These are phyloP conservation scores for Inga laurina DNA, from an alignment of 306 rosid species.

Conservation along the genomic window DNA sequence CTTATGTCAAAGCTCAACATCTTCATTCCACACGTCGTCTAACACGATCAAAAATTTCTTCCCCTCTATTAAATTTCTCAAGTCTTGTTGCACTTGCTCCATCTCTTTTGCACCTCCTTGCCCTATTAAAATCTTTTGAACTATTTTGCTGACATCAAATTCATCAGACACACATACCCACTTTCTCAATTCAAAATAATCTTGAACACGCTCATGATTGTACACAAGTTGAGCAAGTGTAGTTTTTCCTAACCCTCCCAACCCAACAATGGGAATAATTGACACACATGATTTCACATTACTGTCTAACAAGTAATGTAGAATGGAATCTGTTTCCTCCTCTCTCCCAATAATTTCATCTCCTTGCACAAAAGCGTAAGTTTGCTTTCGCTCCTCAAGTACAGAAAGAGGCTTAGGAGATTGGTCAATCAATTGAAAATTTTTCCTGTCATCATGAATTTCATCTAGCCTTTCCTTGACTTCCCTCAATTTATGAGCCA, in stretches of 20 bases:
- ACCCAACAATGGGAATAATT: conserved; percentile 39
- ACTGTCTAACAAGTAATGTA: not conserved
- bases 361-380: conserved; percentile 34
- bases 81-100: conserved; percentile 25
- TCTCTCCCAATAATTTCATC: conserved; percentile 41
- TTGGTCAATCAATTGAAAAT: not conserved
- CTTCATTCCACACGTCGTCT: conserved; percentile 46
- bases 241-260: conserved; percentile 55
- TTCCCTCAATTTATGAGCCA: conserved; percentile 33
- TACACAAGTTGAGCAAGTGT: conserved; percentile 44
- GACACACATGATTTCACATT: conserved; percentile 23
- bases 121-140: conserved; percentile 30
- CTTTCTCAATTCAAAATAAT: conserved; percentile 30
- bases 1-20: conserved; percentile 23
- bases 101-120: not conserved
- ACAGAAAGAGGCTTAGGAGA: not conserved
- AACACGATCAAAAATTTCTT: conserved; percentile 45
- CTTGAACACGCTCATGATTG: conserved; percentile 10
- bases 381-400: conserved; percentile 23
- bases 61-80: conserved; percentile 19
- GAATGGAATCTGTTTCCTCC: conserved; percentile 11
- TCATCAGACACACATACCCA: conserved; percentile 53
- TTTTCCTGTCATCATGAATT: conserved; percentile 20
- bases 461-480: conserved; percentile 29
- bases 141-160: conserved; percentile 35